Base-by-base conservation (phyloP, 305 asterid species). In the Rubia balearica region DNA sequence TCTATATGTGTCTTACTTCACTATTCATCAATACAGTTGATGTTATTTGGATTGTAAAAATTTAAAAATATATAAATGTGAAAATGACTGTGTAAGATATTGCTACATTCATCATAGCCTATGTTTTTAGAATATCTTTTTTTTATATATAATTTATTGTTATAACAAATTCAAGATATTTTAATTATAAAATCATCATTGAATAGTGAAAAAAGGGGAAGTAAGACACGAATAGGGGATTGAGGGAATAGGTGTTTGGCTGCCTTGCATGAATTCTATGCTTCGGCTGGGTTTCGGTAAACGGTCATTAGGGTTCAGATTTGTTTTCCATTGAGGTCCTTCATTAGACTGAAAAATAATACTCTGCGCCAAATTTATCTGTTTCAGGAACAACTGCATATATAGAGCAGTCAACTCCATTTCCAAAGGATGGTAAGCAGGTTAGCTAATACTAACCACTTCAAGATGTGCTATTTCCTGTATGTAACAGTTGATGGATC, bases 351-450 rank as follows among this genome's bases (percentile, higher is more conserved):
- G 49, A 61, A 62, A 38, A 75, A 46, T 77, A 27, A 27, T 41
- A 65, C 64, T 67, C 66, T 69, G 41, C 41, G 49, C 71, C 73
- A 21, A 69, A 57, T 53, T 70, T 79, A 74, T 68, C 71, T 73
- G 24, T 68, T 81, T 79, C 94, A 95, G 99, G 99, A 84, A 91
- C 99, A 73, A 84, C 87, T 73, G 99, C 83, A 48, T 95, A 90
- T 77, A 53, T 95, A 55, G 98, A 95, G 85, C 99, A 91, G 80
- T 95, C 99, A 68, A 77, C 51, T 74, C 99, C 99, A 13, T 91
- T n/a, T 80, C 99, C 99, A 51, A 82, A 86, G 85, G 99, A 95
- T 76, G 98, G 99, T 81, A 95, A 95, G 89, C 99, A 89, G 96
- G 99, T 91, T 80, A 89, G 97, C 79, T 33, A 67, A 71, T 62